Evolutionary conservation across 352 stramenopile genomes (phyloP).

Genomic region (Globisporangium camurandrum): DNA sequence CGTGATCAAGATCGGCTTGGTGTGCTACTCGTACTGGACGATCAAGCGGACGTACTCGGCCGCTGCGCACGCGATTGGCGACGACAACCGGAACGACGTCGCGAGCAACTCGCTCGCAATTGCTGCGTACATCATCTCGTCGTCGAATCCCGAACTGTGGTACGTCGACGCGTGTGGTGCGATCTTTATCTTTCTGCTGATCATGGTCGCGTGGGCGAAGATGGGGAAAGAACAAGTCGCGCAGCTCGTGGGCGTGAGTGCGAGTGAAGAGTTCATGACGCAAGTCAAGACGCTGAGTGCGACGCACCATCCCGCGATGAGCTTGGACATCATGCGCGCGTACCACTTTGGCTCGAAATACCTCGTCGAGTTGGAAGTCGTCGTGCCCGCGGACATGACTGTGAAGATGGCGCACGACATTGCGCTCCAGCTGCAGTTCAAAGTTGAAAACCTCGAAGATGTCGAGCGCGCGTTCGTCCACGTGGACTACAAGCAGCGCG

Average conservation of each 20-base stretch:
- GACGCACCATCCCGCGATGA: conserved; percentile 61
- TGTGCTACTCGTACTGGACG: conserved; percentile 55
- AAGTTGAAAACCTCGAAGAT: conserved; percentile 87
- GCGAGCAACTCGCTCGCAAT: conserved; percentile 89
- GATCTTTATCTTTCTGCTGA: conserved; percentile 91
- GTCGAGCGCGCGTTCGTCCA: conserved; percentile 94
- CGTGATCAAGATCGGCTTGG: conserved; percentile 60
- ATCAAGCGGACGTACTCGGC: conserved; percentile 41
- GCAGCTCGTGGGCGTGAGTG: conserved; percentile 61
- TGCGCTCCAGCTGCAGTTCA: conserved; percentile 91
- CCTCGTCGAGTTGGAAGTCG: conserved; percentile 91
- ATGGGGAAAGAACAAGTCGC: conserved; percentile 90
- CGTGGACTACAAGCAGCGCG: conserved; percentile 88
- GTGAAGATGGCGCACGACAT: conserved; percentile 92
- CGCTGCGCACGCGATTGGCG: conserved; percentile 50
- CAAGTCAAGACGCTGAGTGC: conserved; percentile 77
- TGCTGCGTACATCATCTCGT: conserved; percentile 52
- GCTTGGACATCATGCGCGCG: conserved; percentile 83
- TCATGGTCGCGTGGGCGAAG: conserved; percentile 88
- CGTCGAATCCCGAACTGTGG: conserved; percentile 52
- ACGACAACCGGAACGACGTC: conserved; percentile 95
- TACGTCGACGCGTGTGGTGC: conserved; percentile 89
- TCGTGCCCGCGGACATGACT: conserved; percentile 85
- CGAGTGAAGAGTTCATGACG: conserved; percentile 85
- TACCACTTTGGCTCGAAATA: conserved; percentile 95